A percentile compares a stretch with the other conserved stretches of the same genome.
These are phyloP conservation scores for Macrolepiota dolichaula DNA, from an alignment of 768 basidiomycete species.

Conservation along the genomic window DNA sequence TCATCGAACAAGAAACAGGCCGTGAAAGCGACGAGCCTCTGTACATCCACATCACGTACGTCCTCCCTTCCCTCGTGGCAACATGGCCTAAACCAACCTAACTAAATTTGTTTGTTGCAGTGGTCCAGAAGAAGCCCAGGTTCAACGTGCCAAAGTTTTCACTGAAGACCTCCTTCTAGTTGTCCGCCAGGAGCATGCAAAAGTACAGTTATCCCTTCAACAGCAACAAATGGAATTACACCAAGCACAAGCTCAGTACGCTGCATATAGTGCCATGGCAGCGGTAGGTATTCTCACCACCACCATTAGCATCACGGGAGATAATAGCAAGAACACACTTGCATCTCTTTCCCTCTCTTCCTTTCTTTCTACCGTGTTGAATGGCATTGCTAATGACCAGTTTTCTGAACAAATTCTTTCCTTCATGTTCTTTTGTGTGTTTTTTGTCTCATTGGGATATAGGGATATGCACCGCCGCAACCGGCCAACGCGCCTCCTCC, in stretches of 20 bases:
- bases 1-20: constrained; percentile 71
- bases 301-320: neutral
- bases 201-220: constrained; percentile 55
- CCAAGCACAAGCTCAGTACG: constrained; percentile 73
- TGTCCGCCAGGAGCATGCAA: constrained; percentile 74
- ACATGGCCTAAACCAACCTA: neutral
- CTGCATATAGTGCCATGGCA: constrained; percentile 53
- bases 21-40: constrained; percentile 81
- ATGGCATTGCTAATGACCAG: neutral
- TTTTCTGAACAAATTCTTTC: neutral
- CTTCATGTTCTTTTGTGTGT: neutral
- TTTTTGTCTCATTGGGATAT: constrained; percentile 32
- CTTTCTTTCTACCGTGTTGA: neutral
- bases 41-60: constrained; percentile 83
- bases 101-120: constrained; percentile 13
- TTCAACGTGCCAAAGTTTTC: constrained; percentile 74
- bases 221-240: constrained; percentile 81
- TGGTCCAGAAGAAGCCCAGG: constrained; percentile 79
- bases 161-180: constrained; percentile 84
- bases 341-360: neutral
- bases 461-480: constrained; percentile 39
- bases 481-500: constrained; percentile 45
- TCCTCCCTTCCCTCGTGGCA: constrained; percentile 13
- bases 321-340: neutral
- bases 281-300: constrained; percentile 36